Evolutionary conservation across 1,284 basidiomycete species (phyloP).

Genomic region (Tilletiopsis washingtonensis): DNA sequence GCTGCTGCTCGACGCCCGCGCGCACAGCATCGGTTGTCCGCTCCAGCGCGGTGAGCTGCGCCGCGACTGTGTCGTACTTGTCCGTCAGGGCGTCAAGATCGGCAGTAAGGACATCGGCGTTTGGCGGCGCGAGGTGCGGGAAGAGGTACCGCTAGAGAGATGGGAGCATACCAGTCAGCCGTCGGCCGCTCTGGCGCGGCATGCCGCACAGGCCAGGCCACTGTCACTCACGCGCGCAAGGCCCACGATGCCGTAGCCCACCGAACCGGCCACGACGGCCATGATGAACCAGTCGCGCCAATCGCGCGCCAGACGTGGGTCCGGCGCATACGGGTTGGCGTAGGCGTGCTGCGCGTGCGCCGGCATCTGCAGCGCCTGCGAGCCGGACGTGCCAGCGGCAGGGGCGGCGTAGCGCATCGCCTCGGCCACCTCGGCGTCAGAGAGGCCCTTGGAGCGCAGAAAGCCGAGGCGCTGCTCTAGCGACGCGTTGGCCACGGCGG

Average conservation of each 20-base stretch:
- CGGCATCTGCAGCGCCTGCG: conserved; percentile 13
- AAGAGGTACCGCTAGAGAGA: conserved; percentile 89
- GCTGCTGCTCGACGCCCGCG: conserved; percentile 71
- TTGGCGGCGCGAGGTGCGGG: conserved; percentile 84
- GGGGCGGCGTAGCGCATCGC: conserved; percentile 59
- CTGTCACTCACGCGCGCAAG: conserved; percentile 65
- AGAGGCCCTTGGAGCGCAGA: conserved; percentile 86
- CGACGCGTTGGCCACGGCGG: conserved; percentile 61
- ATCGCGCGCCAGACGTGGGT: conserved; percentile 15
- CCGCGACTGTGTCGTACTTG: conserved; percentile 86
- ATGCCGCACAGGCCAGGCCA: too few species aligned
- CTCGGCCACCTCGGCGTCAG: conserved; percentile 73
- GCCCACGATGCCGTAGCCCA: conserved; percentile 78
- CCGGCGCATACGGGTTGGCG: not conserved
- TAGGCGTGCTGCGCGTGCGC: not conserved
- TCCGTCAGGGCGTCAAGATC: conserved; percentile 75
- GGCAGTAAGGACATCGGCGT: conserved; percentile 76
- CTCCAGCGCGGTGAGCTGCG: conserved; percentile 64
- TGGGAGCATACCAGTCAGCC: too few species aligned
- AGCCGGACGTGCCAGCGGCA: conserved; percentile 13
- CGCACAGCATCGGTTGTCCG: conserved; percentile 66
- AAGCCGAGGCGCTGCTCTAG: conserved; percentile 82
- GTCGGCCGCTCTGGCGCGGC: too few species aligned
- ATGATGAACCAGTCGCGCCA: conserved; percentile 59
- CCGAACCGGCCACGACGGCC: conserved; percentile 77